These are phyloP conservation scores for Penicillium sp. DNA, from an alignment of 2,329 filamentous ascomycete species.

Conservation along the genomic window DNA sequence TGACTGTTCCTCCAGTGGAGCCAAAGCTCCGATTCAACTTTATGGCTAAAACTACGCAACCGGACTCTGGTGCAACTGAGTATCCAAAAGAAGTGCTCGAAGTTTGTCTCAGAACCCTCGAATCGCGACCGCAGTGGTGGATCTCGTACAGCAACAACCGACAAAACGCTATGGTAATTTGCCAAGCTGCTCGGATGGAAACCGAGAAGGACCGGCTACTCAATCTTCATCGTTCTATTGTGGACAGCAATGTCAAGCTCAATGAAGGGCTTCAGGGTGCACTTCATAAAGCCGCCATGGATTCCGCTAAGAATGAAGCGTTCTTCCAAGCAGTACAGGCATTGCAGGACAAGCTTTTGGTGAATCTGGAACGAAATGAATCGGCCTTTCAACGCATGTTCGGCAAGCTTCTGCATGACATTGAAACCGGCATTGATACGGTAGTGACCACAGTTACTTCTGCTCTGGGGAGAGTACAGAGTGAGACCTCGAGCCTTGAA, in stretches of 20 bases:
- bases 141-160: constrained; percentile 64
- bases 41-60: constrained; percentile 20
- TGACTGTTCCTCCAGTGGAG: constrained; percentile 44
- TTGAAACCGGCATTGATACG: constrained; percentile 26
- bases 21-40: constrained; percentile 27
- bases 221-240: constrained; percentile 39
- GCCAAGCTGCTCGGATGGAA: constrained; percentile 59
- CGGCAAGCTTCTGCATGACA: constrained; percentile 23
- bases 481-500: constrained; percentile 17
- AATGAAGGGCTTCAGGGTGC: constrained; percentile 36
- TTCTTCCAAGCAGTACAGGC: constrained; percentile 34
- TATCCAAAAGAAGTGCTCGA: constrained; percentile 37
- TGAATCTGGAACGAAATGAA: constrained; percentile 35
- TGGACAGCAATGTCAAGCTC: constrained; percentile 38
- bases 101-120: constrained; percentile 55
- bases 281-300: constrained; percentile 30
- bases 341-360: constrained; percentile 31
- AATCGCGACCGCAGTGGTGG: constrained; percentile 59
- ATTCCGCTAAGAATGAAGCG: constrained; percentile 29
- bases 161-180: constrained; percentile 62
- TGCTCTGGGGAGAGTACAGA: constrained; percentile 19
- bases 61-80: constrained; percentile 13
- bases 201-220: constrained; percentile 54
- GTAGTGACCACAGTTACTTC: constrained; percentile 22
- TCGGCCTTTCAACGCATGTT: constrained; percentile 26